Conservation (phyloP, 2,329 filamentous ascomycete genomes). For the Pseudovirgaria hyperparasitica region DNA sequence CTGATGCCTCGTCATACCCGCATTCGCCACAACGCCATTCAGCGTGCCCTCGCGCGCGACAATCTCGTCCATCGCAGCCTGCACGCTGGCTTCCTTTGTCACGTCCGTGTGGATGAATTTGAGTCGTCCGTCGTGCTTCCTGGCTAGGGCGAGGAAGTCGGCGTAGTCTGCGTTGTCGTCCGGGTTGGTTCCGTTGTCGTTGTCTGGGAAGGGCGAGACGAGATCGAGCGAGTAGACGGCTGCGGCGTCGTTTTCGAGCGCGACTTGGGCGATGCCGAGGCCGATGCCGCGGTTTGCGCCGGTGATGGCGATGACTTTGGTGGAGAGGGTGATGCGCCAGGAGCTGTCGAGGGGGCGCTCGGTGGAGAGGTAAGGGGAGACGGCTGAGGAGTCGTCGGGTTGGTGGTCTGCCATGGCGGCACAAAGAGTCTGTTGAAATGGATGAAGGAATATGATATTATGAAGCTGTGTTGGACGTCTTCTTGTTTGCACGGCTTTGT, state of each 20-base stretch:
- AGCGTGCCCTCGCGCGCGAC: constrained; percentile 26
- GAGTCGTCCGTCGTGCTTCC: constrained; percentile 29
- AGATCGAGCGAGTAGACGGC: constrained; percentile 30
- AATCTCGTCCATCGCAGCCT: constrained; percentile 29
- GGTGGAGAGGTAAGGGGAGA: constrained; percentile 26
- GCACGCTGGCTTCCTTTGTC: constrained; percentile 29
- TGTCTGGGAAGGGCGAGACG: constrained; percentile 21
- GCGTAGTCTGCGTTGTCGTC: no score
- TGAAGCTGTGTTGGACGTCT: no score
- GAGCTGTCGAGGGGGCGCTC: constrained; percentile 30
- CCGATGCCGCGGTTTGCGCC: constrained; percentile 24
- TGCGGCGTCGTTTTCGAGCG: constrained; percentile 31
- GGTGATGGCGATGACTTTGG: constrained; percentile 29
- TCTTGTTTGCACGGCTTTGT: no score
- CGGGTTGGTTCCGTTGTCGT: no score
- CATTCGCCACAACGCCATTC: constrained; percentile 30
- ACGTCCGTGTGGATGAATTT: constrained; percentile 35
- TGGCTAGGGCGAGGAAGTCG: constrained; percentile 19
- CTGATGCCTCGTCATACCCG: constrained; percentile 34
- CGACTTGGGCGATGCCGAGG: constrained; percentile 21
- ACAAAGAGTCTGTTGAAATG: no score
- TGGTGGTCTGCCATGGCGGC: no score
- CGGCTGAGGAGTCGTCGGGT: constrained; percentile 15
- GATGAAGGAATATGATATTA: no score
- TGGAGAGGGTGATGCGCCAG: constrained; percentile 32